phyloP scores from a whole-genome alignment of 148 eudicot species.

The Dysphania ambrosioides region DNA sequence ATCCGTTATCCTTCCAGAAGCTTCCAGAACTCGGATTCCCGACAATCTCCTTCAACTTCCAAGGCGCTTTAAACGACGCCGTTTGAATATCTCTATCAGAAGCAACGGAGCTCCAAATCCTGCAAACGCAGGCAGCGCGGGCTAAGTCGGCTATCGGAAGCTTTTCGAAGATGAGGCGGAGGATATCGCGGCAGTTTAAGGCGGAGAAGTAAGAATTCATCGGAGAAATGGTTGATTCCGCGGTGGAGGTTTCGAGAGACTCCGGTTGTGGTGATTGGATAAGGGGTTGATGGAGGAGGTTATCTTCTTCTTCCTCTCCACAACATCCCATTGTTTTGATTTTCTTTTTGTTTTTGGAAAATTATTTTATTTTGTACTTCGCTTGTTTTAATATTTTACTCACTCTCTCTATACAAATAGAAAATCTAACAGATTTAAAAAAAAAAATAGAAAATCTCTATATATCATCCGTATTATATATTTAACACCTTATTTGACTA shows the following conservation, averaged over 20 bases:
- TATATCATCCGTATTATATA: too few species aligned
- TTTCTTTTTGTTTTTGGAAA: constrained; percentile 1
- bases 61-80: constrained; percentile 61
- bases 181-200: constrained; percentile 53
- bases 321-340: constrained; percentile 37
- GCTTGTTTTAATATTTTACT: too few species aligned
- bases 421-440: too few species aligned
- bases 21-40: constrained; percentile 77
- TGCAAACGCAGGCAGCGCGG: constrained; percentile 72
- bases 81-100: constrained; percentile 63
- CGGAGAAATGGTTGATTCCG: constrained; percentile 36
- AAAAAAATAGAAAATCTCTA: too few species aligned
- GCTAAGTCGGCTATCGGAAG: constrained; percentile 63
- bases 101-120: constrained; percentile 59
- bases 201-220: constrained; percentile 53
- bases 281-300: constrained; percentile 23
- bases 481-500: too few species aligned
- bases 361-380: background rate
- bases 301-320: constrained; percentile 38
- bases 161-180: constrained; percentile 57
- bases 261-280: constrained; percentile 2
- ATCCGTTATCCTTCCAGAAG: constrained; percentile 75
- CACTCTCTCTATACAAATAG: too few species aligned
- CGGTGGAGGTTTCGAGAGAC: constrained; percentile 8
- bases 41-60: constrained; percentile 62